Conservation (phyloP, 2,329 filamentous ascomycete genomes). For the Nemania serpens region DNA sequence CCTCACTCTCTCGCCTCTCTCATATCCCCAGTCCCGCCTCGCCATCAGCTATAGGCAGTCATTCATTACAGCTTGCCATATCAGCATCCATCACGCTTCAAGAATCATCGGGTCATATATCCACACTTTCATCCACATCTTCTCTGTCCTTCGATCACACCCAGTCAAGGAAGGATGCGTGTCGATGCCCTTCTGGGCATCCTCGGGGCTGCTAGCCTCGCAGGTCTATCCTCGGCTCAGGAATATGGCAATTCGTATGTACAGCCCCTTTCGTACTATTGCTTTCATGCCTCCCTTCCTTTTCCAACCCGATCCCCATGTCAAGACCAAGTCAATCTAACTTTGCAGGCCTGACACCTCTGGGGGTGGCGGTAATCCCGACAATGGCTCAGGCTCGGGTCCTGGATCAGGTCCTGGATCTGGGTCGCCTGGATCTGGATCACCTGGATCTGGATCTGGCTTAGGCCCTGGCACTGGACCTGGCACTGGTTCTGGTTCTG, state of each 20-base stretch:
- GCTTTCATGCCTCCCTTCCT: not conserved
- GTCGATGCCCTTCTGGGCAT: constrained; percentile 35
- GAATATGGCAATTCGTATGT: constrained; percentile 36
- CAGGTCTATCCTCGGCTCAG: constrained; percentile 35
- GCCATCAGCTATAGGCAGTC: constrained; percentile 27
- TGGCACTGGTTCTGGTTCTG: constrained; percentile 11
- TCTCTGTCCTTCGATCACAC: constrained; percentile 8
- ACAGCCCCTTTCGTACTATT: not conserved
- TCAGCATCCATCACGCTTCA: constrained; percentile 20
- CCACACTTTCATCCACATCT: constrained; percentile 16
- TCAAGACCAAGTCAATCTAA: constrained; percentile 4
- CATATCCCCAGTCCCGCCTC: not conserved
- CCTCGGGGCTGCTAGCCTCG: constrained; percentile 34
- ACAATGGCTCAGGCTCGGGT: constrained; percentile 5
- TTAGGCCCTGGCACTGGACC: not conserved
- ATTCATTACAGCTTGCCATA: constrained; percentile 28
- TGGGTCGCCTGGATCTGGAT: not conserved
- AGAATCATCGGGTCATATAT: constrained; percentile 13
- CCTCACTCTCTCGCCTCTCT: constrained; percentile 4
- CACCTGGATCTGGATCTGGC: constrained; percentile 1
- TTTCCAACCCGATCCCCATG: not conserved
- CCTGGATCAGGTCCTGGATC: constrained; percentile 1
- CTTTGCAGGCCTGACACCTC: constrained; percentile 14
- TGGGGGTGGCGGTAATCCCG: constrained; percentile 19
- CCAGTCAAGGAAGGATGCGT: constrained; percentile 32